Conservation (phyloP, 805 yeast species). For the Kuraishia cidri region DNA sequence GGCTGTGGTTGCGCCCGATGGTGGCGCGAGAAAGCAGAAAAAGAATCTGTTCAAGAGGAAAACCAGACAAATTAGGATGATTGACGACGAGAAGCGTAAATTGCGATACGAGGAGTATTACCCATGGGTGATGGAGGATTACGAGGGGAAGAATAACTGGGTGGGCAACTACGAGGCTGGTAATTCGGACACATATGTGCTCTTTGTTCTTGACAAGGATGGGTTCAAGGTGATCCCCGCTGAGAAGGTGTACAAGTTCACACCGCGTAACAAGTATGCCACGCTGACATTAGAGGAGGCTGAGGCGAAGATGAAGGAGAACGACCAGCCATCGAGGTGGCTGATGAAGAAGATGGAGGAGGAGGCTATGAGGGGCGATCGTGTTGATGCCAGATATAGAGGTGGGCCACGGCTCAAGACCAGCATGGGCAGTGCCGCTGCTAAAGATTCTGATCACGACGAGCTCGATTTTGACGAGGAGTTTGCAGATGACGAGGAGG, state of each 20-base stretch:
- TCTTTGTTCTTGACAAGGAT: conserved; percentile 75
- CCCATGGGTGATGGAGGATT: conserved; percentile 98
- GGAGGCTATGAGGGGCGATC: conserved; percentile 45
- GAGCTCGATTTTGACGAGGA: conserved; percentile 94
- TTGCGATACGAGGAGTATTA: conserved; percentile 92
- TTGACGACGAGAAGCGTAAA: conserved; percentile 76
- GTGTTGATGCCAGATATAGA: conserved; percentile 40
- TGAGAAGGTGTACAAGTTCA: conserved; percentile 87
- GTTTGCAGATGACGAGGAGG: conserved; percentile 98
- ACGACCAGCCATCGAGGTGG: conserved; percentile 81
- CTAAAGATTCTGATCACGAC: conserved; percentile 67
- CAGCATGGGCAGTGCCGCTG: conserved; percentile 25
- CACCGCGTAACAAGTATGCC: conserved; percentile 88
- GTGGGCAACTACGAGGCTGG: conserved; percentile 95
- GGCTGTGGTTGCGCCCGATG: conserved; percentile 86
- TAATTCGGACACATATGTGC: conserved; percentile 72
- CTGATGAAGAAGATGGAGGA: conserved; percentile 83
- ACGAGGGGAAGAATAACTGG: conserved; percentile 89
- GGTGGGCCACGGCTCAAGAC: conserved; percentile 19
- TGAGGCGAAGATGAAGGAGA: conserved; percentile 85
- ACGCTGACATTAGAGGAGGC: conserved; percentile 95
- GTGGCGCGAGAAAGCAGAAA: conserved; percentile 68
- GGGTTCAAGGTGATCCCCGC: conserved; percentile 94
- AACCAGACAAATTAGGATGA: conserved; percentile 73
- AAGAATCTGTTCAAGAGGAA: conserved; percentile 59